phyloP scores from a whole-genome alignment of 2,329 filamentous ascomycete species.

The Xylaria sp. region DNA sequence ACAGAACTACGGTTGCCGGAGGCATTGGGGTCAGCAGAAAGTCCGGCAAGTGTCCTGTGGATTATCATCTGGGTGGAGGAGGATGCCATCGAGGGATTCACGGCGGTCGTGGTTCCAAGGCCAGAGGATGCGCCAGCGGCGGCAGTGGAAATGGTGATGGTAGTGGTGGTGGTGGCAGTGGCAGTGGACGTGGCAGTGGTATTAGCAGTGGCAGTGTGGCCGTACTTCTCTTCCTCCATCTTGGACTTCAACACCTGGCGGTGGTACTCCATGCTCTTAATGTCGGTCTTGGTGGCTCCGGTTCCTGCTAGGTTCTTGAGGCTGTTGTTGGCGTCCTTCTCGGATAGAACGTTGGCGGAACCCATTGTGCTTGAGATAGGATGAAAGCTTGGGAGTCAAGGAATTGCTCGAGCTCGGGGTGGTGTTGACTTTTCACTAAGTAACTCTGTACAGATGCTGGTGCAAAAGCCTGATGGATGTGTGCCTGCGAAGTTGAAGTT shows the following conservation, averaged over 20 bases:
- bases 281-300: conserved; percentile 56
- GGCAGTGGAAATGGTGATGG: conserved; percentile 11
- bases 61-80: conserved; percentile 28
- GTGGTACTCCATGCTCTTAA: conserved; percentile 81
- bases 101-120: conserved; percentile 35
- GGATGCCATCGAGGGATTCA: conserved; percentile 33
- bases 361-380: conserved; percentile 59
- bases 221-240: conserved; percentile 73
- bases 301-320: conserved; percentile 44
- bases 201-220: conserved; percentile 29
- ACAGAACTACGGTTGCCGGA: conserved; percentile 49
- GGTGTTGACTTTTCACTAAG: conserved; percentile 4
- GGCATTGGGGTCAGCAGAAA: conserved; percentile 45
- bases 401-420: not conserved
- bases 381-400: not conserved
- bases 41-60: conserved; percentile 38
- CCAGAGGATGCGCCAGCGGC: conserved; percentile 30
- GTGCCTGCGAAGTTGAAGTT: not conserved
- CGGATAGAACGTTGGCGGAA: conserved; percentile 66
- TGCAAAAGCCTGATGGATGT: conserved; percentile 16
- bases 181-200: conserved; percentile 15
- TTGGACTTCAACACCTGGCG: conserved; percentile 79
- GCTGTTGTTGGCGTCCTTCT: conserved; percentile 72
- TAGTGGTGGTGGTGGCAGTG: conserved; percentile 21
- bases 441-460: conserved; percentile 10